Evolutionary conservation across 2,329 filamentous ascomycete genomes (phyloP), one percentile per base, ranked within the genome.

Genomic region (Claviceps capensis): DNA sequence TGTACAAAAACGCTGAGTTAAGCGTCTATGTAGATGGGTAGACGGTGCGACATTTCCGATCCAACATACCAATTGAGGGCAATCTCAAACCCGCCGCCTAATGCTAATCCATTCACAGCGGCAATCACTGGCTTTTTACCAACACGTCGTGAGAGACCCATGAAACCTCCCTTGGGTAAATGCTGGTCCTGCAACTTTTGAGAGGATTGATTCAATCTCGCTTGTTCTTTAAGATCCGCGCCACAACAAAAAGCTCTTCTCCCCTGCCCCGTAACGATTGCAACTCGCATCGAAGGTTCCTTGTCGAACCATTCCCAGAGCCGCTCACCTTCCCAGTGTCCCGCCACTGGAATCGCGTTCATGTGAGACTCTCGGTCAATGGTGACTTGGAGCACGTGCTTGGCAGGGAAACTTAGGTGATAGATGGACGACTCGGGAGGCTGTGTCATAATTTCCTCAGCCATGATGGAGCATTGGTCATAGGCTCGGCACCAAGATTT

Each of bases 111-210:
- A 62, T 81, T 81, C 3, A 80, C 75, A 2, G 78, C 78, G 8
- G 76, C 77, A 60, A 81, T 77, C 46, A 81, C 69, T 1, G 78
- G 78, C 63, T 81, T 81, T 67, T 78, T 81, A 0, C 81, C 80
- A 13, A 64, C 63, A 13, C 81, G 68, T 42, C 75, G 67, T 42
- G 74, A 78, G 14, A 84, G 61, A 0, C 77, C 80, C 52, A 55
- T 60, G 51, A 64, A 64, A 0, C 79, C 79, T 1, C 65, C 65
- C 1, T 67, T 52, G 1, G 75, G 74, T 55, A 50, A 56, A 3
- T 19, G 4, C 14, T 30, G 6, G 8, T 38, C 13, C n/a, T 41
- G 22, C 2, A 42, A 59, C 56, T 38, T 51, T 47, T 53, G 57
- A 55, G 38, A 48, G 50, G 57, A 52, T 56, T 61, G 55, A 47